Conservation (phyloP, 805 yeast genomes). For the Saccharomycopsis fodiens region DNA sequence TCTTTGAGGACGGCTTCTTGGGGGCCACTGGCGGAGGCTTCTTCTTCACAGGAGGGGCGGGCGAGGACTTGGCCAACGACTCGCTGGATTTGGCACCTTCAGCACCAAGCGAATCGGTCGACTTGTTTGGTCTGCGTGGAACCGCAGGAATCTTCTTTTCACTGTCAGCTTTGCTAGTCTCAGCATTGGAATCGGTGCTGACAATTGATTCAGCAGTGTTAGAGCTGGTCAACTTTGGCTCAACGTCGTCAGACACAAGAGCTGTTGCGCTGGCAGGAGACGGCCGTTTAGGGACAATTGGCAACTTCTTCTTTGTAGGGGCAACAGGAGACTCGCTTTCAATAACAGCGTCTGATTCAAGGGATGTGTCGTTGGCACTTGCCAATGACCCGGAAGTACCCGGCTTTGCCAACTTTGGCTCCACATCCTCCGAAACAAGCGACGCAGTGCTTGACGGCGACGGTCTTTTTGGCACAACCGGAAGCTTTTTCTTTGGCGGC, state of each 20-base stretch:
- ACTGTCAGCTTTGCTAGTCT: not conserved
- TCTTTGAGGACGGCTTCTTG: constrained; percentile 68
- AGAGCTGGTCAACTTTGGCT: no score
- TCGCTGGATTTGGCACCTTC: not conserved
- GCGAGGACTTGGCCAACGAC: not conserved
- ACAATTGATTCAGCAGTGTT: constrained; percentile 5
- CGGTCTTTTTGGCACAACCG: constrained; percentile 6
- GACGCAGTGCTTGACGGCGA: not conserved
- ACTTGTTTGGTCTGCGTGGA: constrained; percentile 27
- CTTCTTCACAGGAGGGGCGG: constrained; percentile 14
- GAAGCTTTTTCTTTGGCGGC: constrained; percentile 2
- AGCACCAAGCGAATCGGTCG: constrained; percentile 2
- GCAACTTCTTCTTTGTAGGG: not conserved
- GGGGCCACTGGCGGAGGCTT: constrained; percentile 60
- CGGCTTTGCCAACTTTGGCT: not conserved
- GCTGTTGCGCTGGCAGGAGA: not conserved
- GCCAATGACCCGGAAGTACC: no score
- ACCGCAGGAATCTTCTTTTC: constrained; percentile 22
- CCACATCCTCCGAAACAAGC: not conserved
- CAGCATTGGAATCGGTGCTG: not conserved
- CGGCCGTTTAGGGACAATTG: not conserved
- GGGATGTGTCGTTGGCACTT: no score
- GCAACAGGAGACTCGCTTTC: not conserved
- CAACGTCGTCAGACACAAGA: no score
- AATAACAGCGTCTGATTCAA: no score